These are phyloP conservation scores for Kluyveromyces aestuarii DNA, from an alignment of 805 yeast species.

Conservation along the genomic window DNA sequence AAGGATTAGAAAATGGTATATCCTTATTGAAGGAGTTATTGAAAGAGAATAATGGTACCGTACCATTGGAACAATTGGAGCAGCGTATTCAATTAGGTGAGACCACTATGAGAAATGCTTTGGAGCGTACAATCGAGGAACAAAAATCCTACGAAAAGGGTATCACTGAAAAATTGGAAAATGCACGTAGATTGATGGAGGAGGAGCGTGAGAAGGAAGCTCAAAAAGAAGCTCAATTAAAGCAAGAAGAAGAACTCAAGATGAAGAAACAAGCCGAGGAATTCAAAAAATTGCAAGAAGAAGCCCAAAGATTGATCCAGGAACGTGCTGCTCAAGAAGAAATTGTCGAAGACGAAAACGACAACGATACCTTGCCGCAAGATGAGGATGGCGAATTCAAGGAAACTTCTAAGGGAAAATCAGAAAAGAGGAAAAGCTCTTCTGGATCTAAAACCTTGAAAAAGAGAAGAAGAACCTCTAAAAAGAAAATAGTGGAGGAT, in stretches of 20 bases:
- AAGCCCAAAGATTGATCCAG: constrained; percentile 48
- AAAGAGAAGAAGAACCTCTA: constrained; percentile 32
- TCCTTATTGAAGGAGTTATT: constrained; percentile 48
- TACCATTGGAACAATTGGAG: constrained; percentile 67
- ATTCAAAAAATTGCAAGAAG: constrained; percentile 43
- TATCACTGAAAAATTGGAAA: constrained; percentile 52
- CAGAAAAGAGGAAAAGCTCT: constrained; percentile 16
- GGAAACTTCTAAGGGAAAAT: constrained; percentile 23
- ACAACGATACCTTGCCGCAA: constrained; percentile 28
- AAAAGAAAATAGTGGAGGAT: constrained; percentile 38
- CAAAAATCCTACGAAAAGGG: constrained; percentile 59
- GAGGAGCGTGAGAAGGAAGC: constrained; percentile 43
- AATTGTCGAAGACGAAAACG: constrained; percentile 32
- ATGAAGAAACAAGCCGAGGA: constrained; percentile 44
- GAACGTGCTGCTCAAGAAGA: constrained; percentile 40
- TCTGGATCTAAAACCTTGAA: constrained; percentile 18
- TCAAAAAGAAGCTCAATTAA: constrained; percentile 39
- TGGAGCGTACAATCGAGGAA: constrained; percentile 60
- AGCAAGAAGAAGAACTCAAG: constrained; percentile 37
- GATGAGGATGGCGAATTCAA: constrained; percentile 29
- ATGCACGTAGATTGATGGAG: constrained; percentile 59
- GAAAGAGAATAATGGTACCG: constrained; percentile 49
- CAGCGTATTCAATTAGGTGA: constrained; percentile 84
- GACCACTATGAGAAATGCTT: constrained; percentile 60
- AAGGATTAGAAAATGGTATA: constrained; percentile 56